Conservation (phyloP, 495 filamentous ascomycete species). For the Penicillium waksmanii region DNA sequence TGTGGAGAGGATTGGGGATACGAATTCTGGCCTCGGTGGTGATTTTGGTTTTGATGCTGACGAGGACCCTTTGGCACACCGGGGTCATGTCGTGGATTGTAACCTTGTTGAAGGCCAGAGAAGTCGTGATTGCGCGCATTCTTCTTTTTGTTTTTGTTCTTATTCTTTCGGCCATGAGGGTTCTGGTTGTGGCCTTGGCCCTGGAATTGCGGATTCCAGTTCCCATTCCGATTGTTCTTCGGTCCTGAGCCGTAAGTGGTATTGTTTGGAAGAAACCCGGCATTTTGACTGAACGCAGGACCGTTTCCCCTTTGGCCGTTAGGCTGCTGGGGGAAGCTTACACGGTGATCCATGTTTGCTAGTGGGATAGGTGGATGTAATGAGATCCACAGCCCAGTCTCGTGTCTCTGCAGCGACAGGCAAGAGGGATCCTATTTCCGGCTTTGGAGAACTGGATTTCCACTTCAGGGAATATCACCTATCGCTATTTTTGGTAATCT, state of each 20-base stretch:
- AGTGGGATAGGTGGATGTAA: neutral
- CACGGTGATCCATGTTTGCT: neutral
- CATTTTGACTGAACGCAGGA: slow-evolving; percentile 15
- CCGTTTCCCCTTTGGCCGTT: slow-evolving; percentile 7
- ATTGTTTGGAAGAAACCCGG: slow-evolving; percentile 16
- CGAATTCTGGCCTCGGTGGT: neutral
- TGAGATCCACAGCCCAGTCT: neutral
- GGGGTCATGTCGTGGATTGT: neutral
- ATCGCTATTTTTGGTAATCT: slow-evolving; percentile 12
- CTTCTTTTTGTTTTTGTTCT: neutral
- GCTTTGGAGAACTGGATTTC: slow-evolving; percentile 19
- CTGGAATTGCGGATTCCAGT: neutral
- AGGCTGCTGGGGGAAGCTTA: neutral
- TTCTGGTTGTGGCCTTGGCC: neutral
- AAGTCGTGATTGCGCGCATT: neutral
- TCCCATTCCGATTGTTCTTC: slow-evolving; percentile 3
- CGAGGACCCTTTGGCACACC: neutral
- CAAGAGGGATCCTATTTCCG: slow-evolving; percentile 13
- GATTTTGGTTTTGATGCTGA: neutral
- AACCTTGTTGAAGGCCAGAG: neutral
- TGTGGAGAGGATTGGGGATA: neutral
- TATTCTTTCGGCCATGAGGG: neutral
- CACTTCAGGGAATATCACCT: slow-evolving; percentile 21
- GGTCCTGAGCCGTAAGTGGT: slow-evolving; percentile 18
- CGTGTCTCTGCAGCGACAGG: neutral